These are phyloP conservation scores for Yarrowia deformans DNA, from an alignment of 805 yeast species.

Conservation along the genomic window DNA sequence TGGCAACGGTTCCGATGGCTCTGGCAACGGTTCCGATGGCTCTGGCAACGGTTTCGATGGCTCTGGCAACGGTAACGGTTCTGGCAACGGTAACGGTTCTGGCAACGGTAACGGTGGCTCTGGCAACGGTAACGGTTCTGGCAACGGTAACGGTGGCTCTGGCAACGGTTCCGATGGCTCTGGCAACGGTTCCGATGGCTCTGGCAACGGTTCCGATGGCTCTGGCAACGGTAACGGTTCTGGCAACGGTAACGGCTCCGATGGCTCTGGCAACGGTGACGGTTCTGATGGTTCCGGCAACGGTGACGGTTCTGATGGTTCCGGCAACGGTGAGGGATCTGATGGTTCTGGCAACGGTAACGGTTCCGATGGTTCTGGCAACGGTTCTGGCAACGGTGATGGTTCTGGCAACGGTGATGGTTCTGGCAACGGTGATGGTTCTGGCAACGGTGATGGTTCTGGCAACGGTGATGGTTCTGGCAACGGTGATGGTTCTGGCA, in stretches of 20 bases:
- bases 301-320: no score
- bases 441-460: no score
- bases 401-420: background rate
- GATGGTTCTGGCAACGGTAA: no score
- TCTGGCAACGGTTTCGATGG: no score
- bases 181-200: background rate
- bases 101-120: background rate
- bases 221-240: background rate
- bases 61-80: no score
- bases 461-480: no score
- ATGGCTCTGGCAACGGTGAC: background rate
- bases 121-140: background rate
- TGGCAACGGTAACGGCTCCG: background rate
- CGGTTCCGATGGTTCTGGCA: no score
- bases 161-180: background rate
- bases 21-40: no score
- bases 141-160: background rate
- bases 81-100: background rate
- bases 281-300: no score
- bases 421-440: background rate
- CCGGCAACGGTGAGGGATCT: background rate
- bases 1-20: no score
- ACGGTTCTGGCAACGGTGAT: background rate
- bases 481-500: no score
- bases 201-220: background rate